Percentiles rank a stretch among this genome's conserved stretches.
Conservation (phyloP, 352 stramenopile species). For the Hyaloperonospora brassicae region DNA sequence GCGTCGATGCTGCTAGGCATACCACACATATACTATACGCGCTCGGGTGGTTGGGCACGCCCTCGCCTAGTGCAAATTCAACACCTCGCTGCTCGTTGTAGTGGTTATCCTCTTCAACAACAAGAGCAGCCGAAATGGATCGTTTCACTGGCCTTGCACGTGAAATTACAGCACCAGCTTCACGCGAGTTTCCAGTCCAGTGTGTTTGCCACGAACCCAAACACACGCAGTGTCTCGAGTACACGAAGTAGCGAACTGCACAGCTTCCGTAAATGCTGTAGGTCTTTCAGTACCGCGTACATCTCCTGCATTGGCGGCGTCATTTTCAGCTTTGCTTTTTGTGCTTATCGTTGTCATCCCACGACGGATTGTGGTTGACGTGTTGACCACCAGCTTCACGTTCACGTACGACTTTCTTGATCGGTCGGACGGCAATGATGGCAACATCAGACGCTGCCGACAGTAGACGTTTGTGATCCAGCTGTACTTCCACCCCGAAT, state of each 20-base stretch:
- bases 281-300: slow-evolving; percentile 20
- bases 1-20: slow-evolving; percentile 76
- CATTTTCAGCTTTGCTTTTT: slow-evolving; percentile 21
- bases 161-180: slow-evolving; percentile 20
- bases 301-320: slow-evolving; percentile 11
- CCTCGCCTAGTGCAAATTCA: slow-evolving; percentile 87
- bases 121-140: slow-evolving; percentile 5
- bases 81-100: slow-evolving; percentile 73
- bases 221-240: slow-evolving; percentile 85
- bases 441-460: slow-evolving; percentile 46
- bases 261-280: slow-evolving; percentile 43
- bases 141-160: slow-evolving; percentile 11
- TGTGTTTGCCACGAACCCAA: slow-evolving; percentile 81
- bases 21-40: slow-evolving; percentile 89
- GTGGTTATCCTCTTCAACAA: slow-evolving; percentile 74
- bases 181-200: slow-evolving; percentile 24
- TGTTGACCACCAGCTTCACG: slow-evolving; percentile 14
- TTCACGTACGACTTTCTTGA: slow-evolving; percentile 37
- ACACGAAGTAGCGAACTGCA: slow-evolving; percentile 80
- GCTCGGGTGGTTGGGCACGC: slow-evolving; percentile 80
- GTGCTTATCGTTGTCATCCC: slow-evolving; percentile 2
- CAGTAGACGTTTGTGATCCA: slow-evolving; percentile 49
- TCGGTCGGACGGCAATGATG: no score
- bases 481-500: slow-evolving; percentile 55
- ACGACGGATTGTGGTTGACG: neutral